Evolutionary conservation across 495 filamentous ascomycete genomes (phyloP).

Genomic region (Trypethelium eluteriae): DNA sequence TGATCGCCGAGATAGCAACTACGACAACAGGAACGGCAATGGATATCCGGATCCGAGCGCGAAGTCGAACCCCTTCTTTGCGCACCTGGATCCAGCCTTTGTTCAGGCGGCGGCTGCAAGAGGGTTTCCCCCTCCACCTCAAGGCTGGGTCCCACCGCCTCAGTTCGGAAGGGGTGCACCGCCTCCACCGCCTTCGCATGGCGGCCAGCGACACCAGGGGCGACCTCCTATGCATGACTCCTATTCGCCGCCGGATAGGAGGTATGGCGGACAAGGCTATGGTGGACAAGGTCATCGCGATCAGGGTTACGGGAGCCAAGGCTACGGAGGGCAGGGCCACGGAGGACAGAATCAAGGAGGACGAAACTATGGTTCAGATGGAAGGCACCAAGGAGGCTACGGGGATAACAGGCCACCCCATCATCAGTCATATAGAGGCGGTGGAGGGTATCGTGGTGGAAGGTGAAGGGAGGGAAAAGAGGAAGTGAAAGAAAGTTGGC

Average conservation of each 20-base stretch:
- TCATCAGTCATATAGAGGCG: background rate
- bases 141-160: conserved; percentile 15
- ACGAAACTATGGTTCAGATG: background rate
- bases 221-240: conserved; percentile 2
- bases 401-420: background rate
- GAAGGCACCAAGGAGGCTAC: background rate
- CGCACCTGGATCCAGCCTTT: conserved; percentile 20
- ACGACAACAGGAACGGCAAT: conserved; percentile 17
- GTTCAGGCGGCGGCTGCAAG: conserved; percentile 22
- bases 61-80: background rate
- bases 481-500: no score
- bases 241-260: conserved; percentile 12
- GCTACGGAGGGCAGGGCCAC: conserved; percentile 9
- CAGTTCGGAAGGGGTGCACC: conserved; percentile 8
- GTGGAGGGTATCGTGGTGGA: conserved; percentile 3
- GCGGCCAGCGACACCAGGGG: background rate
- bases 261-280: background rate
- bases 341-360: conserved; percentile 10
- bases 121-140: conserved; percentile 21
- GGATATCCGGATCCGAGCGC: conserved; percentile 10
- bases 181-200: background rate
- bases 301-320: background rate
- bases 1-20: conserved; percentile 7
- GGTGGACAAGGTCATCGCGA: background rate
- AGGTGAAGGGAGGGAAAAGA: background rate